Base-by-base conservation (phyloP, 148 eudicot species). In the Nyssa sinensis region DNA sequence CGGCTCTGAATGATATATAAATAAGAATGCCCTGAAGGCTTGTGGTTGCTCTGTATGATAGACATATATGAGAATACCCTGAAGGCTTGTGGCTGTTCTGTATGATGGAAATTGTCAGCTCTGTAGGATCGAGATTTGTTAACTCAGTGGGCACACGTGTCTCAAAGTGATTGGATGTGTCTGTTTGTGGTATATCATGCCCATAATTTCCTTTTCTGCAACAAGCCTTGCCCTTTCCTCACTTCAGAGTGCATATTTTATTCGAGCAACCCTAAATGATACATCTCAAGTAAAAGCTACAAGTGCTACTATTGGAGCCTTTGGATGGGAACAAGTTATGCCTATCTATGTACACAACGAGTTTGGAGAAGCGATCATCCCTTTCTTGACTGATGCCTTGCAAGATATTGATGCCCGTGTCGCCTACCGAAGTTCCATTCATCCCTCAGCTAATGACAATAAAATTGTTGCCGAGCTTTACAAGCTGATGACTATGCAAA, bases 191-290 rank as follows among this genome's bases (percentile, higher is more conserved):
- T n/a, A n/a, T n/a, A n/a, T n/a, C n/a, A n/a, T 82, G 16, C 88
- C 88, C 13, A 28, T 85, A 7, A 64, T 85, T 16, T 80, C 86
- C 3, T 86, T 75, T 47, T 73, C 86, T 1, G 75, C 82, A 55
- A 71, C 82, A 25, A 85, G 80, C 28, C 84, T 83, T 51, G 68
- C 77, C 31, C 57, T 83, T 4, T 34, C 81, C 2, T 73, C 82
- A 1, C 19, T 53, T 37, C 71, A 23, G 41, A 69, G 65, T 63
- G 53, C 82, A 53, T 83, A 78, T 53, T 86, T 75, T 73, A 28
- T 86, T 17, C 75, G 81, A 5, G 59, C 78, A 11, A 51, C 81
- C 28, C 72, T 23, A 25, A 66, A 69, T 23, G 83, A 77, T 67
- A 75, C 80, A 11, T 28, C 69, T 32, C 84, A 85, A 80, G 86